Base-by-base conservation (phyloP, 176 grass and related monocot genomes). In the Musa acuminata region DNA sequence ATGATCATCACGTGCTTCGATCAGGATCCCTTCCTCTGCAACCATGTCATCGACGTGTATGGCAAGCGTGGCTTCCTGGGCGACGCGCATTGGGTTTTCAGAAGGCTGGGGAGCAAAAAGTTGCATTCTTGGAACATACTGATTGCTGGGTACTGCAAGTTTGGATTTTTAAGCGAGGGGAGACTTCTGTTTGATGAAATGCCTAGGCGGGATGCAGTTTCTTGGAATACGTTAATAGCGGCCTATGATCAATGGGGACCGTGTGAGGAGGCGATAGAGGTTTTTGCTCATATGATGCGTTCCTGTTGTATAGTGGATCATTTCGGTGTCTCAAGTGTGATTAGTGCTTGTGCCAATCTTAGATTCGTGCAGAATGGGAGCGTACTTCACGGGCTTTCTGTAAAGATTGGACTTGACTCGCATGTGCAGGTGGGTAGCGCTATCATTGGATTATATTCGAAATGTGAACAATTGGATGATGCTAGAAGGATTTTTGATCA, bases 51-150 rank as follows among this genome's bases (percentile, higher is more conserved):
- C 69, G 24, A 62, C 63, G 35, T 52, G 10, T 80, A 80, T 20
- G 68, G 78, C 5, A 80, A 80, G 53, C 72, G 35, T 43, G 68
- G 78, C 6, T 52, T 17, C 69, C 27, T 80, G 53, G 68, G 17
- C 13, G 68, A 80, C 19, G 67, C 78, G 2, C 29, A 51, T 24
- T 80, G 54, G 68, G 78, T 72, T 72, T 72, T 80, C 57, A 80
- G 29, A 19, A 58, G 54, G 68, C 17, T 80, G 69, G 6, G 8
- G 78, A 64, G 5, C 43, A 62, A 80, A 72, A 80, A 64, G 11
- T 63, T 72, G 54, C 78, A 72, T 80, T 80, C 78, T 72, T 80
- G 78, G 78, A 80, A 80, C 55, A 80, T 49, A 19, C 49, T 80
- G 48, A 48, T 72, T 8, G 78, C 68, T 72, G 27, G n/a, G 11